Percentiles rank a stretch among this genome's conserved stretches.
These are phyloP conservation scores for Medakamo hakoo DNA, from an alignment of 139 green algal genomes.

Conservation along the genomic window DNA sequence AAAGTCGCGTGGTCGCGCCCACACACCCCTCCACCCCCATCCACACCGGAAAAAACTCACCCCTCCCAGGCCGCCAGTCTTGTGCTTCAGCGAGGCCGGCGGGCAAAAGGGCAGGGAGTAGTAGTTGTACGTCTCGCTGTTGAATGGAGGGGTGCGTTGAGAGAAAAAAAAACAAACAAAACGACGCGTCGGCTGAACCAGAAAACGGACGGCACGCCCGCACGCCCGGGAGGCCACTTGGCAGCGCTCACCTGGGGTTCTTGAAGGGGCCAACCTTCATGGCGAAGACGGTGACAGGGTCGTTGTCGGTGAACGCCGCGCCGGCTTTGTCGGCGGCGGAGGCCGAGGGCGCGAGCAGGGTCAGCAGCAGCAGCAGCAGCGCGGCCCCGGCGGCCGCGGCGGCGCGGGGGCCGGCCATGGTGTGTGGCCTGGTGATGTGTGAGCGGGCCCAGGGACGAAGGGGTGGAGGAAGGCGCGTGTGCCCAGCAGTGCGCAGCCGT, in stretches of 20 bases:
- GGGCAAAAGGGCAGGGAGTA: slow-evolving; percentile 90
- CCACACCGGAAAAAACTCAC: slow-evolving; percentile 20
- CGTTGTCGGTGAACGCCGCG: neutral
- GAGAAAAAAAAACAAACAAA: slow-evolving; percentile 7
- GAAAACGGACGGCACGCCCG: slow-evolving; percentile 13
- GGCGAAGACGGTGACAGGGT: neutral
- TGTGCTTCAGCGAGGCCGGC: slow-evolving; percentile 58
- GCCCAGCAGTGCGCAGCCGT: too few relatives aligned
- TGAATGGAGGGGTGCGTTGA: neutral
- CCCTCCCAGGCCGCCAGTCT: slow-evolving; percentile 71
- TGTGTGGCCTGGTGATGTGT: too few relatives aligned
- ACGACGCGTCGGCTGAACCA: neutral
- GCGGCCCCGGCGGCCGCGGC: too few relatives aligned
- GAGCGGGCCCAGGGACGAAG: too few relatives aligned
- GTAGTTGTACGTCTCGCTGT: slow-evolving; percentile 90
- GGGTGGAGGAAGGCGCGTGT: too few relatives aligned
- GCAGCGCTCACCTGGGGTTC: neutral
- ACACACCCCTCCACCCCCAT: neutral
- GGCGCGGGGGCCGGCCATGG: too few relatives aligned
- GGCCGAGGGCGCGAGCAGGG: neutral
- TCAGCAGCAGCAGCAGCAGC: neutral
- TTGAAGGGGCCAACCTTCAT: neutral
- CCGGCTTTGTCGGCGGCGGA: neutral
- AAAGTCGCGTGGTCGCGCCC: neutral
- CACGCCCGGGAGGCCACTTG: neutral